These are phyloP conservation scores for Hibiscus syriacus DNA, from an alignment of 345 rosid species.

Conservation along the genomic window DNA sequence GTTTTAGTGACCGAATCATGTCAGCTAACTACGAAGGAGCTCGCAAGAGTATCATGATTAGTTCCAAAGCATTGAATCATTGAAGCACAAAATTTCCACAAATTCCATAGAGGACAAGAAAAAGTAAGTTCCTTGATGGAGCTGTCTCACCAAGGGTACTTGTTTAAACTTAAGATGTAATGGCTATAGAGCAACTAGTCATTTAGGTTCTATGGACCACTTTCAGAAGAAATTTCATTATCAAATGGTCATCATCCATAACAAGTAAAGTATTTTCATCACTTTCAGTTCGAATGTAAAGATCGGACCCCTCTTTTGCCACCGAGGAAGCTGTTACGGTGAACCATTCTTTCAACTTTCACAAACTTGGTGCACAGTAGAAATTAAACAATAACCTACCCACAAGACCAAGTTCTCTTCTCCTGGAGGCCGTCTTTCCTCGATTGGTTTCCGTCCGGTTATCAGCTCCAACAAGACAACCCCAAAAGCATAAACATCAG, in stretches of 20 bases:
- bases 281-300: slow-evolving; percentile 9
- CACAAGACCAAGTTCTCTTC: slow-evolving; percentile 92
- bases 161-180: background rate
- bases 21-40: background rate
- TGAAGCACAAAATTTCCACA: background rate
- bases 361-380: slow-evolving; percentile 23
- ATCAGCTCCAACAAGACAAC: slow-evolving; percentile 82
- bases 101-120: background rate
- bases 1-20: background rate
- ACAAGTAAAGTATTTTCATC: background rate
- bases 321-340: slow-evolving; percentile 5
- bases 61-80: background rate
- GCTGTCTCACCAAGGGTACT: background rate
- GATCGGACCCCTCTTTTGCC: no score
- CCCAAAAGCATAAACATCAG: slow-evolving; percentile 93
- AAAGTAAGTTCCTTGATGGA: slow-evolving; percentile 3
- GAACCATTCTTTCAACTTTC: slow-evolving; percentile 18
- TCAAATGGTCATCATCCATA: slow-evolving; percentile 10
- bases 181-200: background rate
- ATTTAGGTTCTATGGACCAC: background rate
- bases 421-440: slow-evolving; percentile 65
- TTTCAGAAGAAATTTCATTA: slow-evolving; percentile 3
- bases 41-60: background rate
- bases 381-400: slow-evolving; percentile 48
- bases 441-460: slow-evolving; percentile 86